Evolutionary conservation across 2,329 filamentous ascomycete genomes (phyloP), one percentile per base, ranked within the genome.

Genomic region (Aspergillus transmontanensis): DNA sequence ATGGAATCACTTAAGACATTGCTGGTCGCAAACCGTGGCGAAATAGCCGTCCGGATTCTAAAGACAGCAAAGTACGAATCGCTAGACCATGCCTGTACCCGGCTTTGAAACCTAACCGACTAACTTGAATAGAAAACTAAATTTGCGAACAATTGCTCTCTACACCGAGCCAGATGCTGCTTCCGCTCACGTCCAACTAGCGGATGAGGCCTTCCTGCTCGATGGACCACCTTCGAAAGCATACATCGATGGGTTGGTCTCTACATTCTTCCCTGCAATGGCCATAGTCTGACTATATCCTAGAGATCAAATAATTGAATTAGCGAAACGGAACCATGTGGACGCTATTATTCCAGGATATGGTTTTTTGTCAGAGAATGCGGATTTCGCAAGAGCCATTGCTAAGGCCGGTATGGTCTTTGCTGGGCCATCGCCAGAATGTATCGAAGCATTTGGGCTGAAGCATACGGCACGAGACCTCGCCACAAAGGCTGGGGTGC

Each of bases 271-370:
- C 60, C 34, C 6, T 48, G n/a, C 14, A 43, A 30, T 26, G 21
- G 12, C n/a, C 19, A 28, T 26, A 23, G 12, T 41, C 55, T 51
- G 11, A 61, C 51, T 11, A 58, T 19, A 43, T 23, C 26, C 12
- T 28, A 69, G 71, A 45, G 73, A 79, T 23, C 70, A 76, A 51
- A 79, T 81, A 3, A 75, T 89, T 21, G 71, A 78, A 4, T 80
- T 88, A n/a, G 86, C 86, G 11, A 81, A 80, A 48, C 72, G 78
- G 3, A 76, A 81, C 16, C 70, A 76, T 2, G 84, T 76, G 2
- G 82, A 90, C 64, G 87, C 86, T 4, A 82, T 90, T 19, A 87
- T 89, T 57, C 88, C 88, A 0, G 88, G 89, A 2, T 90, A 91
- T 76, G 89, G 89, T 0, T 90, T 90, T 64, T 75, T 91, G 1